Conservation (phyloP, 2,329 filamentous ascomycete species). For the Ceratocystis diversiconidia region DNA sequence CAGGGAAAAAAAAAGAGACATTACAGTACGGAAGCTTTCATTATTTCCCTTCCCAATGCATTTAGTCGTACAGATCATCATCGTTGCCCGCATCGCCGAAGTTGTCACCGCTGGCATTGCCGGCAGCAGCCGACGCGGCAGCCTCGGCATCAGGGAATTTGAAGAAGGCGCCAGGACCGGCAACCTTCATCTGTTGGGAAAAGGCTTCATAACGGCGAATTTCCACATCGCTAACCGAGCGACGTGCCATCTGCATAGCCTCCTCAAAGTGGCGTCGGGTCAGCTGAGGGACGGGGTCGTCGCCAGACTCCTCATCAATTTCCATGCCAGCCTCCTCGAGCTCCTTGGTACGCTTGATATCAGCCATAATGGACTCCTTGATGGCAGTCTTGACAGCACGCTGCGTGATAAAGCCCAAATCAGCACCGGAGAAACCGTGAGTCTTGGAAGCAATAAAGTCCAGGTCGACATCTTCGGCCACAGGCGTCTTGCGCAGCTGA, state of each 20-base stretch:
- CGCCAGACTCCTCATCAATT: constrained; percentile 55
- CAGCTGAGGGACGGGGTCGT: constrained; percentile 90
- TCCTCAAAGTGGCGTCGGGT: constrained; percentile 97
- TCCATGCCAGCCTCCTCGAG: constrained; percentile 74
- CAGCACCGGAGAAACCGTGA: constrained; percentile 97
- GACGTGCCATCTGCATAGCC: constrained; percentile 87
- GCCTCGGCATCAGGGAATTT: constrained; percentile 68
- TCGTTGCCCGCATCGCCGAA: constrained; percentile 86
- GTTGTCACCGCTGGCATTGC: constrained; percentile 40
- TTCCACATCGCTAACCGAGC: constrained; percentile 91
- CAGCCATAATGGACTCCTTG: constrained; percentile 80
- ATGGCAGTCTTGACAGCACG: constrained; percentile 98
- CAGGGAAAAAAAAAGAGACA: not conserved
- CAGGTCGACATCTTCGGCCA: constrained; percentile 74
- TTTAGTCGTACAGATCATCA: constrained; percentile 76
- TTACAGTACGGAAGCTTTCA: not conserved
- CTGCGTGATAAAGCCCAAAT: constrained; percentile 97
- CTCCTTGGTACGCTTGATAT: constrained; percentile 82
- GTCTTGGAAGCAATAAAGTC: constrained; percentile 91
- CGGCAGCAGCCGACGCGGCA: constrained; percentile 34
- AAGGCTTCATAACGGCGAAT: constrained; percentile 98
- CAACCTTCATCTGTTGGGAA: constrained; percentile 97
- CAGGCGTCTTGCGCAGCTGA: constrained; percentile 95
- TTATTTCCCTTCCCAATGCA: not conserved
- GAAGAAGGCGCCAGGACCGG: constrained; percentile 91